Percentiles rank a stretch among this genome's conserved stretches.
Conservation (phyloP, 345 rosid genomes). For the Hibiscus trionum region DNA sequence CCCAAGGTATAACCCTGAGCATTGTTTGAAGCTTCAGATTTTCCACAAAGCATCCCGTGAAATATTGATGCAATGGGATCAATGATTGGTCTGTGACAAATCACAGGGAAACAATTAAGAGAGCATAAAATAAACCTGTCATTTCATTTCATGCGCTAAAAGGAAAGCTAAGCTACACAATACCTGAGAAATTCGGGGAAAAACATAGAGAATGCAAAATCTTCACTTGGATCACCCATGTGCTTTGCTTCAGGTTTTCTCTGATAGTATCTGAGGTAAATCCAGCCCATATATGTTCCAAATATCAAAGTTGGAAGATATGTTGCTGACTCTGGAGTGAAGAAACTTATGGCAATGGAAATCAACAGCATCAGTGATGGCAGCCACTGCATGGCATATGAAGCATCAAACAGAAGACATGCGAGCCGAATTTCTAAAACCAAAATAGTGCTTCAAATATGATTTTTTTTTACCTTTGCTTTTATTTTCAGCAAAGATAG, state of each 20-base stretch:
- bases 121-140: slow-evolving; percentile 1
- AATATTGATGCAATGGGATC: slow-evolving; percentile 76
- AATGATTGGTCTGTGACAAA: slow-evolving; percentile 55
- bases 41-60: slow-evolving; percentile 81
- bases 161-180: neutral
- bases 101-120: slow-evolving; percentile 2
- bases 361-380: slow-evolving; percentile 67
- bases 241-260: slow-evolving; percentile 79
- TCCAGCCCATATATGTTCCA: slow-evolving; percentile 89
- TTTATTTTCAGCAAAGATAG: slow-evolving; percentile 60
- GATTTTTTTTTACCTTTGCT: slow-evolving; percentile 55
- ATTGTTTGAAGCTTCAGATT: slow-evolving; percentile 39
- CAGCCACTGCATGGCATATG: slow-evolving; percentile 65
- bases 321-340: slow-evolving; percentile 53
- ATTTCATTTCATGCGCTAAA: neutral
- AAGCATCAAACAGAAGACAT: slow-evolving; percentile 12
- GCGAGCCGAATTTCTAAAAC: neutral
- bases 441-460: neutral
- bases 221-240: slow-evolving; percentile 92
- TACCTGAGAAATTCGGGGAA: slow-evolving; percentile 87
- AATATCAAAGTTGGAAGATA: slow-evolving; percentile 89
- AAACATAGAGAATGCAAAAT: slow-evolving; percentile 86
- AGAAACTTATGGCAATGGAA: slow-evolving; percentile 68
- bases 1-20: slow-evolving; percentile 46
- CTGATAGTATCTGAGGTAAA: slow-evolving; percentile 85